phyloP scores from a whole-genome alignment of 306 rosid species.

The Albizia julibrissin region DNA sequence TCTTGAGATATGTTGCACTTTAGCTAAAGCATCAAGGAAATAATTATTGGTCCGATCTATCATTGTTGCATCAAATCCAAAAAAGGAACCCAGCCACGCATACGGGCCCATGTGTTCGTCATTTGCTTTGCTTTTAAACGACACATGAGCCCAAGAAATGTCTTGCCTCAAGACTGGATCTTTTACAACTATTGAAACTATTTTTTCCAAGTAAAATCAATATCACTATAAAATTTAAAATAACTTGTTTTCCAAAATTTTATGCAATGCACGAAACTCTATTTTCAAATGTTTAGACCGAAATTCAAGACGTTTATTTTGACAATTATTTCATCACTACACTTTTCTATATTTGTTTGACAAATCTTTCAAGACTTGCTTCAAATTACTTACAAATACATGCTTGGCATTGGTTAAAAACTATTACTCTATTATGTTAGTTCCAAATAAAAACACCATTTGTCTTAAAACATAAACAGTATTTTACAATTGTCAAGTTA shows the following conservation, averaged over 20 bases:
- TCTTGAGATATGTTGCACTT: too few relatives aligned
- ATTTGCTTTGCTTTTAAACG: not conserved
- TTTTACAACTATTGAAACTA: too few relatives aligned
- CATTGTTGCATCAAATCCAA: too few relatives aligned
- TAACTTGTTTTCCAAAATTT: too few relatives aligned
- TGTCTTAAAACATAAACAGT: not conserved
- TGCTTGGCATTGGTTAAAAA: not conserved
- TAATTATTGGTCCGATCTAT: too few relatives aligned
- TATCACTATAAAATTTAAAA: too few relatives aligned
- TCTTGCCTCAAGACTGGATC: not conserved
- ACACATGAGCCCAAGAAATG: not conserved
- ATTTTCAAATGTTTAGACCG: not conserved
- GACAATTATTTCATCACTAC: not conserved
- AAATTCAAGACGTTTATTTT: too few relatives aligned
- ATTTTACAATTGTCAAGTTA: not conserved
- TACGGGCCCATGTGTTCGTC: not conserved
- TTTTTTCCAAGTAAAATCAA: not conserved
- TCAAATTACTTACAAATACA: not conserved
- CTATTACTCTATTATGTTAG: not conserved
- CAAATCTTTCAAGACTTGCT: not conserved
- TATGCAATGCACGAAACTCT: too few relatives aligned
- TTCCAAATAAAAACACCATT: not conserved
- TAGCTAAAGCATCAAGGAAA: too few relatives aligned
- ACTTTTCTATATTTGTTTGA: too few relatives aligned
- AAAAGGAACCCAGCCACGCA: too few relatives aligned